Percentiles rank a stretch among this genome's conserved stretches.
These are phyloP conservation scores for Mycosphaerella sp. DNA, from an alignment of 2,329 filamentous ascomycete species.

Conservation along the genomic window DNA sequence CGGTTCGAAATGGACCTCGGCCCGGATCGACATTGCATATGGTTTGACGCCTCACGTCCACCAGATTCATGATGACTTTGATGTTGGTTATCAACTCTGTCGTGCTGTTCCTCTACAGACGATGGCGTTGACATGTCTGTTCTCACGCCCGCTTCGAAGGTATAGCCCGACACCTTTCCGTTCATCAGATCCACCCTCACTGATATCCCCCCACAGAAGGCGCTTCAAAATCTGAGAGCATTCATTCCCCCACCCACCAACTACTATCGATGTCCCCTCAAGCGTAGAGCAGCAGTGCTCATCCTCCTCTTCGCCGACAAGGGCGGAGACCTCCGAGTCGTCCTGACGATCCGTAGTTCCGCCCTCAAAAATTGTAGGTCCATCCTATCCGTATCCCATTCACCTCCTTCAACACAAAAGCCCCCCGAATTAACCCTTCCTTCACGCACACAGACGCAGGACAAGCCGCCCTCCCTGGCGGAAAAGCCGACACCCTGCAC, in stretches of 20 bases:
- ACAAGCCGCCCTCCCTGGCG: conserved; percentile 45
- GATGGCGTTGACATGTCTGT: conserved; percentile 30
- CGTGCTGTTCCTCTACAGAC: background rate
- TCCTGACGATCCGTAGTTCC: conserved; percentile 56
- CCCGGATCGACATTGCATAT: conserved; percentile 11
- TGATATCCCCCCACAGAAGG: conserved; percentile 31
- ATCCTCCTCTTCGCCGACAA: conserved; percentile 82
- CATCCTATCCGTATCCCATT: too few species aligned
- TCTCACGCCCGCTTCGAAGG: conserved; percentile 33
- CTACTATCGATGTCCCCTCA: conserved; percentile 52
- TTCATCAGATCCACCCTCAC: background rate
- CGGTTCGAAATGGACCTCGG: conserved; percentile 6
- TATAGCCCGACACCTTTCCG: background rate
- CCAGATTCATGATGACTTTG: too few species aligned
- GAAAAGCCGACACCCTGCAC: conserved; percentile 49
- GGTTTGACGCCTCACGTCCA: too few species aligned
- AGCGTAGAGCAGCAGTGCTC: conserved; percentile 75
- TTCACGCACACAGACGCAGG: conserved; percentile 42
- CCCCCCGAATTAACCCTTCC: too few species aligned
- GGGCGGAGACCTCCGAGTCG: conserved; percentile 65
- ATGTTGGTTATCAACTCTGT: too few species aligned
- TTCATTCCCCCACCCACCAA: conserved; percentile 53
- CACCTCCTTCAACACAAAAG: too few species aligned
- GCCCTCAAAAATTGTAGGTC: conserved; percentile 52
- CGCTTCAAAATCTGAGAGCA: conserved; percentile 51